Evolutionary conservation across 805 yeast species (phyloP), one percentile per base, ranked within the genome.

Genomic region (Saturnispora dispora): DNA sequence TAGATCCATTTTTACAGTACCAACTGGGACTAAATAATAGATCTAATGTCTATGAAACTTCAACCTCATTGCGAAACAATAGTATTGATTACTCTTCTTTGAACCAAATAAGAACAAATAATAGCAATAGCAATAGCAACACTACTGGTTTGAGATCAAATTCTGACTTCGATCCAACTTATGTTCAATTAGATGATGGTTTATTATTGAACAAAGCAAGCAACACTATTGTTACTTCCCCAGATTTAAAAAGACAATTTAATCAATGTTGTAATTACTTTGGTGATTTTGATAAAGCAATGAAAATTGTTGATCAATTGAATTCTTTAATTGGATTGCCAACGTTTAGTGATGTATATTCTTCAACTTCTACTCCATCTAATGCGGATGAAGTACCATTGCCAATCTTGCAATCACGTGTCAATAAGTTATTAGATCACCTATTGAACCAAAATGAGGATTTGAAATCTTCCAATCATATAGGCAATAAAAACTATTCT

Each of bases 141-240:
- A 37, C 20, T 18, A 8, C 7, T 37, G 41, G 41, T 20, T 36
- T 44, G 27, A 43, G 48, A 37, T 37, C 35, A 9, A 45, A 49
- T 22, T 46, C 56, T n/a, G 59, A 56, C 6, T 47, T 51, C 45
- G 58, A 55, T 35, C 47, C 54, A 23, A 52, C 52, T 43, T 57
- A 48, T 47, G 57, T 58, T 53, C 46, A 70, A 68, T 63, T 83
- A 50, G 89, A 84, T 44, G 82, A 83, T 60, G 89, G 89, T 0
- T 66, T 83, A 37, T 58, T 81, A 5, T 66, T 82, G 43, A 76
- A 75, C 49, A 78, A 78, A 45, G 76, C 73, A 51, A 72, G 75
- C 46, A 66, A 63, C 50, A 55, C 61, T 1, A 81, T 85, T 22
- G 68, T 80, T 20, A 78, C 88, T 2, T 80, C 88, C 0, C 69